Evolutionary conservation across 2,329 filamentous ascomycete genomes (phyloP), one percentile per base, ranked within the genome.

Genomic region (Emericellopsis cladophorae): DNA sequence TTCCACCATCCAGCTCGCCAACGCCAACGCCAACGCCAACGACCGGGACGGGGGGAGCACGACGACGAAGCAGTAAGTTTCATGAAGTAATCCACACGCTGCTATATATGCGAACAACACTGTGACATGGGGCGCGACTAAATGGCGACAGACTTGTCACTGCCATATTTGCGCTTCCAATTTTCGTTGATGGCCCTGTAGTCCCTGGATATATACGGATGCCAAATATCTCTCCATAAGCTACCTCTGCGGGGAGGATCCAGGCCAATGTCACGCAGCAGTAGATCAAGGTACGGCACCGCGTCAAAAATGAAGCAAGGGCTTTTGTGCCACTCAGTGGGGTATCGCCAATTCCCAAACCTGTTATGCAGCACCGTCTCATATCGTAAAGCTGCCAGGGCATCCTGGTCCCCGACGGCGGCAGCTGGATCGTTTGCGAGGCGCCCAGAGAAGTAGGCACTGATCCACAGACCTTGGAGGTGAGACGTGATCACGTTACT

Each of bases 301-400:
- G 70, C 70, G 56, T 52, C 55, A 45, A 43, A 44, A 5, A 84
- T 79, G 47, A 88, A 79, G 53, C 85, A 82, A 2, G 40, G 40
- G 0, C 79, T 78, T 40, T 72, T 63, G 0, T 81, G 81, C 48
- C 76, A 79, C 0, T 81, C 81, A 2, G 64, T 70, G 1, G 79
- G 76, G 46, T 82, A 83, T n/a, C 83, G 68, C 71, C 79, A 80
- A 43, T 69, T 74, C 1, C 79, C 79, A 54, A 81, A 90, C 36
- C 81, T 74, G 1, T 70, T 76, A 51, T 81, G 67, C 22, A 87
- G 60, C 36, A 79, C 68, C 0, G 79, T 74, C 48, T 81, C 69
- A 41, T 68, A 65, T n/a, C 53, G 57, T 6, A 73, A 46, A 26
- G 52, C 47, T 3, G 63, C 59, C 21, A 38, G 24, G 7, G 65